These are phyloP conservation scores for Nannizziopsis arthrosporioides DNA, from an alignment of 2,329 filamentous ascomycete genomes.

Conservation along the genomic window DNA sequence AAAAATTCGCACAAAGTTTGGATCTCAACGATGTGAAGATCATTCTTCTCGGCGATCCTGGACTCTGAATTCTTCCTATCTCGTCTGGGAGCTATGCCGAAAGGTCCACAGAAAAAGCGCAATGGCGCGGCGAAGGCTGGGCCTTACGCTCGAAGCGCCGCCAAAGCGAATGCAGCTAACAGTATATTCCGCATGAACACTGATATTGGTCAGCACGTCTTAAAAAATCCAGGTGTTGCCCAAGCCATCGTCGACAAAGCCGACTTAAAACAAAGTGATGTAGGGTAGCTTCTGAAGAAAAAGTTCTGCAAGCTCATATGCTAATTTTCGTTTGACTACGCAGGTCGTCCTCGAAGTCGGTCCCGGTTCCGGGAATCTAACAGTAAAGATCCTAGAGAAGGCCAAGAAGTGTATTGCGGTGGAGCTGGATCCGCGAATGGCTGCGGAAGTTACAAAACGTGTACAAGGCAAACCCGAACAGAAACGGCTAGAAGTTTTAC, in stretches of 20 bases:
- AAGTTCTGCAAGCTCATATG: neutral
- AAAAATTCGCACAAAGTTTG: constrained; percentile 3
- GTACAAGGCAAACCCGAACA: constrained; percentile 80
- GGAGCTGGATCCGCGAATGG: constrained; percentile 93
- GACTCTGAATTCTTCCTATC: neutral
- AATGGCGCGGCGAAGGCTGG: constrained; percentile 34
- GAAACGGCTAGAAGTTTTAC: constrained; percentile 71
- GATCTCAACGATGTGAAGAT: neutral
- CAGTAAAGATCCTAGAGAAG: constrained; percentile 75
- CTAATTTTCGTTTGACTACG: constrained; percentile 4
- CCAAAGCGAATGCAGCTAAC: constrained; percentile 48
- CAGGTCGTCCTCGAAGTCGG: constrained; percentile 81
- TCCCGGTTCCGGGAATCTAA: constrained; percentile 80
- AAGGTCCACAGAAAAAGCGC: constrained; percentile 44
- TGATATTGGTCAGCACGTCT: constrained; percentile 76
- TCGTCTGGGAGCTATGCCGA: constrained; percentile 39
- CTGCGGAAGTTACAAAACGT: constrained; percentile 83
- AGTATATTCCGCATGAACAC: constrained; percentile 98
- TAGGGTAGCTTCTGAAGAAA: constrained; percentile 19
- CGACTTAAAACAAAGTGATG: constrained; percentile 74
- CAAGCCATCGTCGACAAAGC: constrained; percentile 78
- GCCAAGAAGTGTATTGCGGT: constrained; percentile 75
- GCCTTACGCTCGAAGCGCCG: constrained; percentile 32
- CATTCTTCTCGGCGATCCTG: too few species aligned
- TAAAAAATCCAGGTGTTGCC: constrained; percentile 81